These are phyloP conservation scores for Tubosaeta sp. DNA, from an alignment of 768 basidiomycete genomes.

Conservation along the genomic window DNA sequence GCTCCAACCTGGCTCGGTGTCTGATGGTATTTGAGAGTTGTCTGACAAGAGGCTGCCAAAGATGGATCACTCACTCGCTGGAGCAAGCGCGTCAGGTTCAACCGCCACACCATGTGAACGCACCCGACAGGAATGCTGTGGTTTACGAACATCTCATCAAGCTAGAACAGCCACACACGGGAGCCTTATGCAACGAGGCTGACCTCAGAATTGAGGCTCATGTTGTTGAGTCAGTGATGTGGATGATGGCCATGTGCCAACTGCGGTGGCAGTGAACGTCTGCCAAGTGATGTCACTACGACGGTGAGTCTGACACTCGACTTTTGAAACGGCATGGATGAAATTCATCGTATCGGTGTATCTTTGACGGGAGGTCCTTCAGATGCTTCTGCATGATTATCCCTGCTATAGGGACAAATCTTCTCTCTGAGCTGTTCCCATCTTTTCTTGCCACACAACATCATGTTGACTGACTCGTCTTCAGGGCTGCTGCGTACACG, in stretches of 20 bases:
- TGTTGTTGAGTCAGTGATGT: too few species aligned
- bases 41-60: slow-evolving; percentile 5
- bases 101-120: not conserved
- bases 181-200: not conserved
- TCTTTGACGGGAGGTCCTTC: slow-evolving; percentile 24
- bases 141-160: not conserved
- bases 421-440: slow-evolving; percentile 31
- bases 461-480: slow-evolving; percentile 11
- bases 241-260: too few species aligned
- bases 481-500: not conserved
- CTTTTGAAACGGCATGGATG: slow-evolving; percentile 11
- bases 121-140: not conserved
- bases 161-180: not conserved
- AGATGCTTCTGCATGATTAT: slow-evolving; percentile 29
- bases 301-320: slow-evolving; percentile 3
- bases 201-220: not conserved
- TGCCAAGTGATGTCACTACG: not conserved
- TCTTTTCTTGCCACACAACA: not conserved
- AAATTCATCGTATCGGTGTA: slow-evolving; percentile 20
- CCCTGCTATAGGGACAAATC: slow-evolving; percentile 22
- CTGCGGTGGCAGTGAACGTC: not conserved
- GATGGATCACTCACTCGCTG: not conserved
- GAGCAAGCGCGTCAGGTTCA: not conserved
- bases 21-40: not conserved
- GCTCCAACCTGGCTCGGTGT: not conserved